Base-by-base conservation (phyloP, 148 eudicot genomes). In the Rhododendron griersonianum region DNA sequence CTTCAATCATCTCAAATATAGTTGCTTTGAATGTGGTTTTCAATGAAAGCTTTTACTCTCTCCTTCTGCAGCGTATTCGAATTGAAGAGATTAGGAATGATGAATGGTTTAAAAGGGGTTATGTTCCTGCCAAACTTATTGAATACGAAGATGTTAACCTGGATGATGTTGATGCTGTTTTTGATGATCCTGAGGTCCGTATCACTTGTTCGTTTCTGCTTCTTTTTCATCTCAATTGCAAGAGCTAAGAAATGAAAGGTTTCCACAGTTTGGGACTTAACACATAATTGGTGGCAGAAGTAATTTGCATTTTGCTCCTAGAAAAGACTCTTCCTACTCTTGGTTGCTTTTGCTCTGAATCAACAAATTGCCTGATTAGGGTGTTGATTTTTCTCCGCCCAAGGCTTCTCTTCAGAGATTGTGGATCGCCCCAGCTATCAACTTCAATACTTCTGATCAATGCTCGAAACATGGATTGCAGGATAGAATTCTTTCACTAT, bases 61-160 rank as follows among this genome's bases (percentile, higher is more conserved):
- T 69, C 28, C 45, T 15, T 25, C 45, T 89, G 91, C 91, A 95
- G 98, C 98, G 98, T 84, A 95, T 95, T 78, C 91, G 91, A 47
- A 93, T 94, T 86, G 96, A 93, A 84, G 95, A 95, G 41, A 97
- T 97, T 82, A 93, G 91, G 90, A 92, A 91, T 86, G 96, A 97
- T 88, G 98, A 95, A 84, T 97, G 99, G 99, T 97, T 97, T 89
- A 88, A 85, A 82, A 97, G 81, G 89, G 93, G 88, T 65, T 95
- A 97, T 87, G 91, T 88, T 91, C 99, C 99, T 76, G 95, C 89
- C 86, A 91, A 85, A 71, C 88, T 92, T 84, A 73, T 92, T 78
- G 98, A 95, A 86, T 90, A 91, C 85, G 99, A 97, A 95, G 99
- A 94, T 87, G 91, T 97, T 87, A 95, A 97, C 88, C 91, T 97